Conservation (phyloP, 345 rosid species). For the Bruguiera gymnorhiza region DNA sequence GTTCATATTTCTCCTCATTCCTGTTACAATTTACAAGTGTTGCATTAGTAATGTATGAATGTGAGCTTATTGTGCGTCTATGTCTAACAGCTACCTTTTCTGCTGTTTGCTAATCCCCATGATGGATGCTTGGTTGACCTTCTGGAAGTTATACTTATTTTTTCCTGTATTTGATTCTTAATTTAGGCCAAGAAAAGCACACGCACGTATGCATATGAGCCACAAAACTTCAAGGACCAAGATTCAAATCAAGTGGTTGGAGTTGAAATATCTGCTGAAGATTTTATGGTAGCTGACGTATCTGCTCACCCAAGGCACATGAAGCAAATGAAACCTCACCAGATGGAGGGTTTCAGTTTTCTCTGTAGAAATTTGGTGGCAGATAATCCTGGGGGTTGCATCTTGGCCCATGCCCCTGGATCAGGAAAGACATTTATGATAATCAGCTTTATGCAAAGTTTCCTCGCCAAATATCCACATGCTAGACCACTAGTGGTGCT, state of each 20-base stretch:
- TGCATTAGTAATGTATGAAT: no score
- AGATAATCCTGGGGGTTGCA: conserved; percentile 85
- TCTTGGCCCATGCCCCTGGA: conserved; percentile 96
- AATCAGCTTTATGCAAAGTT: conserved; percentile 86
- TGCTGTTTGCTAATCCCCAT: no score
- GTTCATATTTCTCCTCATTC: no score
- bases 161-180: conserved; percentile 1
- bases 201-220: conserved; percentile 53
- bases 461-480: conserved; percentile 71
- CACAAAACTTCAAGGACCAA: conserved; percentile 37
- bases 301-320: conserved; percentile 81
- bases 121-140: no score
- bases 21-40: no score
- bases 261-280: conserved; percentile 47
- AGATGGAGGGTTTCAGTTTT: conserved; percentile 76
- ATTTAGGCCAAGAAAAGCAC: conserved; percentile 57
- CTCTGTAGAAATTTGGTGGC: conserved; percentile 63
- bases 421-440: conserved; percentile 94
- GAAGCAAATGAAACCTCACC: conserved; percentile 88
- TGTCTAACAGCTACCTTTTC: no score
- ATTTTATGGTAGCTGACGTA: conserved; percentile 51
- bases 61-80: no score
- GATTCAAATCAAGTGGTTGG: conserved; percentile 43
- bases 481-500: conserved; percentile 81
- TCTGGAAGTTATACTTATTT: background rate